Conservation (phyloP, 495 filamentous ascomycete species). For the Hypoxylon intermedium region DNA sequence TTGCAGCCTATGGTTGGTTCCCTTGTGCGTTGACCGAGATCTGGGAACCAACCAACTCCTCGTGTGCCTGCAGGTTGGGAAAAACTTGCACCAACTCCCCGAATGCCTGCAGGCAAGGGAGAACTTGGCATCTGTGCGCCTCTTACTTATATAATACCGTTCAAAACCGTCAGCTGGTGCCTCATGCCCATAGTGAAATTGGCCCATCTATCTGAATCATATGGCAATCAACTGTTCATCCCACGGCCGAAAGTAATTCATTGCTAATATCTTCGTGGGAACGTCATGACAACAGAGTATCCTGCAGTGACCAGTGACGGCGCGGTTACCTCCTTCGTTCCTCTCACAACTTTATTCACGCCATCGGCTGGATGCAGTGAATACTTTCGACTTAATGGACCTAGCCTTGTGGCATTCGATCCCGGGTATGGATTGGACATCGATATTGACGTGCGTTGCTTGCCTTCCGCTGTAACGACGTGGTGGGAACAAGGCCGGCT, state of each 20-base stretch:
- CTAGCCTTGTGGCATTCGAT: constrained; percentile 31
- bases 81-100: no score
- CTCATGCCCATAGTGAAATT: neutral
- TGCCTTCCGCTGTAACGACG: constrained; percentile 28
- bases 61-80: neutral
- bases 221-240: neutral
- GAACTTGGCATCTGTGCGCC: neutral
- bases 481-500: constrained; percentile 33
- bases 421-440: constrained; percentile 34
- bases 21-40: neutral
- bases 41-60: neutral
- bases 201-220: neutral
- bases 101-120: neutral
- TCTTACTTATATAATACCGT: neutral
- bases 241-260: neutral
- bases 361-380: constrained; percentile 15
- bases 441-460: constrained; percentile 18
- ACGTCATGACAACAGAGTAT: constrained; percentile 22
- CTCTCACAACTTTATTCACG: constrained; percentile 26
- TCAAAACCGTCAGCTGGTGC: neutral
- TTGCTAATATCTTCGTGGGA: neutral
- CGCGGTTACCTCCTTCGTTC: constrained; percentile 29
- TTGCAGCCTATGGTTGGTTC: neutral
- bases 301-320: constrained; percentile 17
- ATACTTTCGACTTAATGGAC: constrained; percentile 28